Base-by-base conservation (phyloP, 2,329 filamentous ascomycete species). In the Sporothrix mexicana region DNA sequence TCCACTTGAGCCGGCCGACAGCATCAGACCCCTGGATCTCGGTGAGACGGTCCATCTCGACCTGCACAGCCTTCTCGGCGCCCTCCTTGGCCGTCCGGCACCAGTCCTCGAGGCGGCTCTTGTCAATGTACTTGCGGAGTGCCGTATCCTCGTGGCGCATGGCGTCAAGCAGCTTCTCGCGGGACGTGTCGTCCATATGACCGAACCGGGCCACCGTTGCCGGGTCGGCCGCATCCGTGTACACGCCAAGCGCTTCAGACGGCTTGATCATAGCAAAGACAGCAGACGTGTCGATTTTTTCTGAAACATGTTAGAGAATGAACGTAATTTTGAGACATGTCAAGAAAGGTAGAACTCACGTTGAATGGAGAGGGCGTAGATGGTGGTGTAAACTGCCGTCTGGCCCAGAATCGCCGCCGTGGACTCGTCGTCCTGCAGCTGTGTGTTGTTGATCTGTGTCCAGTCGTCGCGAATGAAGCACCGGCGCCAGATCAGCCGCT, bases 391-490 rank as follows among this genome's bases (percentile, higher is more conserved):
- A 5, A 94, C 84, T 41, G 90, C 85, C 3, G 94, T 97, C 72
- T 86, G 82, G 45, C 84, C 84, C 36, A 97, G 82, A 20, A 88
- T 84, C 41, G 87, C 85, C 70, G 90, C 84, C 41, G 94, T 88
- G 74, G 92, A 87, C 2, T 84, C 82, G 78, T 97, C 94, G 72
- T 90, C 89, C 79, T 93, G 92, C 73, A 91, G 85, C 66, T 91
- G 89, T 0, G 92, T 95, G 76, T 93, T 90, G 78, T 96, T 95
- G 79, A 97, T 88, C 73, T 84, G 85, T 36, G 87, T 84, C 96
- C 96, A 99, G 79, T 98, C 89, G 80, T 98, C 95, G 68, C 91
- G 89, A 76, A 95, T 87, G 78, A 92, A 92, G 74, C 94, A 91
- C 71, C 96, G 90, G 79, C 96, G 92, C 96, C 96, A 99, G 75